Percentiles rank a stretch among this genome's conserved stretches.
Evolutionary conservation across 805 yeast species (phyloP).

Genomic region (Suhomyces sp.): DNA sequence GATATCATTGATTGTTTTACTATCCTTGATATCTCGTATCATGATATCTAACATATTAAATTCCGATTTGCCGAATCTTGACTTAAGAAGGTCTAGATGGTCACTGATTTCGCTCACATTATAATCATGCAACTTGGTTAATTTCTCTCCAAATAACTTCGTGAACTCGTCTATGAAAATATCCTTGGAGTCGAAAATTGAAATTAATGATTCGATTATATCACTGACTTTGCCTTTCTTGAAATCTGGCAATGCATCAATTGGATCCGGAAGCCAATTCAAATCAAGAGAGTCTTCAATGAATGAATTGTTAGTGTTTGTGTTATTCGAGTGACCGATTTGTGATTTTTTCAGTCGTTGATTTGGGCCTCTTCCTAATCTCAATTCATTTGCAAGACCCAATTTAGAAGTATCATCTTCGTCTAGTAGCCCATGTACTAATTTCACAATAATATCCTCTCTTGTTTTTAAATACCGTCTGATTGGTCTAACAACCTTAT

Average conservation of each 20-base stretch:
- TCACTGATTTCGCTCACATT: conserved; percentile 38
- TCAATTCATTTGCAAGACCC: conserved; percentile 57
- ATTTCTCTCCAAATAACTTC: conserved; percentile 54
- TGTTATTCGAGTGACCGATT: not conserved
- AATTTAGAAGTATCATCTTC: conserved; percentile 35
- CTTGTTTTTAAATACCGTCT: conserved; percentile 69
- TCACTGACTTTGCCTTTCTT: conserved; percentile 60
- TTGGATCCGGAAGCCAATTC: conserved; percentile 82
- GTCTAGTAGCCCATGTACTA: conserved; percentile 71
- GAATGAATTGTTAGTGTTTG: conserved; percentile 1
- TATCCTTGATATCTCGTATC: conserved; percentile 68
- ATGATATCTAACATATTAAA: conserved; percentile 77
- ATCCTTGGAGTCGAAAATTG: conserved; percentile 70
- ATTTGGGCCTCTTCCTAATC: conserved; percentile 16
- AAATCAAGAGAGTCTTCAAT: conserved; percentile 42
- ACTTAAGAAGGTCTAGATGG: conserved; percentile 54
- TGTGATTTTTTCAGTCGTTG: not conserved
- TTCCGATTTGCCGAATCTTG: conserved; percentile 64
- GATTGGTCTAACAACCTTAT: conserved; percentile 74
- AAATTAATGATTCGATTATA: conserved; percentile 66
- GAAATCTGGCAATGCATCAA: conserved; percentile 88
- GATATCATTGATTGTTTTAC: conserved; percentile 45
- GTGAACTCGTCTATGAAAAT: conserved; percentile 66
- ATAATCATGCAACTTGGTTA: conserved; percentile 46
- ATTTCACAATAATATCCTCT: conserved; percentile 65